A percentile compares a stretch with the other conserved stretches of the same genome.
Evolutionary conservation across 805 yeast species (phyloP).

Genomic region (Metschnikowia vanudenii): DNA sequence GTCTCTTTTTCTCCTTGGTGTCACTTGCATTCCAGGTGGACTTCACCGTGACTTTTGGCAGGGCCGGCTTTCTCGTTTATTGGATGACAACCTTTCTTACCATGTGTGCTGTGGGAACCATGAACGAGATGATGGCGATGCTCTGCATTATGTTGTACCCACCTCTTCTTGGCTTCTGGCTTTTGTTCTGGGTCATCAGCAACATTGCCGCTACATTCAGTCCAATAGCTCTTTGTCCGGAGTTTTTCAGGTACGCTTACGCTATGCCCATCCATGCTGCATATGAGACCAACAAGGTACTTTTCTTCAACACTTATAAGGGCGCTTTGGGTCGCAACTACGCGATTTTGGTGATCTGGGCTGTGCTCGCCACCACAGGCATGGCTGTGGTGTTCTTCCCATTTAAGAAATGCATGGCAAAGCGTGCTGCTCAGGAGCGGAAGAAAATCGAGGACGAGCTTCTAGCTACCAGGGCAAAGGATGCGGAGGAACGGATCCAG

Average conservation of each 20-base stretch:
- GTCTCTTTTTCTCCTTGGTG: slow-evolving; percentile 57
- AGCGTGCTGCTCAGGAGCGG: slow-evolving; percentile 25
- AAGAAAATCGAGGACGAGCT: slow-evolving; percentile 12
- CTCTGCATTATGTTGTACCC: slow-evolving; percentile 54
- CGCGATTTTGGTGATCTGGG: slow-evolving; percentile 63
- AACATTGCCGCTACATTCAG: slow-evolving; percentile 70
- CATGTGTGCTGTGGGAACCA: slow-evolving; percentile 75
- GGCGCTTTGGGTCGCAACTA: slow-evolving; percentile 58
- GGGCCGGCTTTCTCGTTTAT: slow-evolving; percentile 67
- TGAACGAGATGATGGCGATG: slow-evolving; percentile 63
- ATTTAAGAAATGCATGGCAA: slow-evolving; percentile 37
- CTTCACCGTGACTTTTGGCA: slow-evolving; percentile 57
- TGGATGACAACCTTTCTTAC: slow-evolving; percentile 71
- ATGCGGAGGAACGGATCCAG: slow-evolving; percentile 11
- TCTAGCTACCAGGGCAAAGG: slow-evolving; percentile 9
- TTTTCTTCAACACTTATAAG: slow-evolving; percentile 55
- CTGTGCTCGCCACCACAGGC: slow-evolving; percentile 45
- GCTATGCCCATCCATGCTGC: slow-evolving; percentile 70
- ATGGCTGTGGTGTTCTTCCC: slow-evolving; percentile 46
- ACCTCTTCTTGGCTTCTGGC: slow-evolving; percentile 68
- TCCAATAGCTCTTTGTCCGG: slow-evolving; percentile 57
- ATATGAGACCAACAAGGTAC: slow-evolving; percentile 57
- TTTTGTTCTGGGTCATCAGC: slow-evolving; percentile 64
- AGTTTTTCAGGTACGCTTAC: slow-evolving; percentile 63
- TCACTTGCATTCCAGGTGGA: slow-evolving; percentile 68